Conservation (phyloP, 192 early-diverging fungal species). For the Coemansia sp. region DNA sequence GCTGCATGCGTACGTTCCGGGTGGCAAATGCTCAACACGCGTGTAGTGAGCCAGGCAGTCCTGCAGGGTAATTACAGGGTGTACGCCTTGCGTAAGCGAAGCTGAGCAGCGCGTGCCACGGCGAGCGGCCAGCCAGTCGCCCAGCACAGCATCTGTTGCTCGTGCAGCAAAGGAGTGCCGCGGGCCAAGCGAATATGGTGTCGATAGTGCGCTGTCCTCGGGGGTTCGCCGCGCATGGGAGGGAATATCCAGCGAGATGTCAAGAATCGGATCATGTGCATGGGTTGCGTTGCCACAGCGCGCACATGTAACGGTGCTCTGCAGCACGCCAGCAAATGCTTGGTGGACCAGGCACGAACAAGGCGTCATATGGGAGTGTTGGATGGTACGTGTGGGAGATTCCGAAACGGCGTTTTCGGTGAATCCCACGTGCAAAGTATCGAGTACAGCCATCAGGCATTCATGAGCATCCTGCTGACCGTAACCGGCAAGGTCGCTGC, state of each 20-base stretch:
- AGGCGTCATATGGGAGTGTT: conserved; percentile 18
- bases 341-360: conserved; percentile 89
- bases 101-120: conserved; percentile 10
- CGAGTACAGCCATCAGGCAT: conserved; percentile 87
- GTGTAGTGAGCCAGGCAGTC: conserved; percentile 66
- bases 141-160: conserved; percentile 20
- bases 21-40: conserved; percentile 72
- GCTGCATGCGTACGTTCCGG: conserved; percentile 66
- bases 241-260: conserved; percentile 81
- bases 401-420: conserved; percentile 33
- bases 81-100: conserved; percentile 17
- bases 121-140: conserved; percentile 20
- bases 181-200: conserved; percentile 1
- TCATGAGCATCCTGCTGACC: conserved; percentile 98
- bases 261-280: conserved; percentile 84
- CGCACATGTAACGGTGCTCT: conserved; percentile 86
- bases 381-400: conserved; percentile 3
- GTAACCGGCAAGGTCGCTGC: conserved; percentile 84
- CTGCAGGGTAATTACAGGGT: conserved; percentile 41
- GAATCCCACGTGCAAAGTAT: conserved; percentile 77
- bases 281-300: conserved; percentile 75
- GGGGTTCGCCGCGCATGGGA: conserved; percentile 26
- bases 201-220: not conserved
- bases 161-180: conserved; percentile 9
- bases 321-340: conserved; percentile 84